Evolutionary conservation across 208 protist genomes (phyloP), one percentile per base, ranked within the genome.

Genomic region (Leishmania braziliensis): DNA sequence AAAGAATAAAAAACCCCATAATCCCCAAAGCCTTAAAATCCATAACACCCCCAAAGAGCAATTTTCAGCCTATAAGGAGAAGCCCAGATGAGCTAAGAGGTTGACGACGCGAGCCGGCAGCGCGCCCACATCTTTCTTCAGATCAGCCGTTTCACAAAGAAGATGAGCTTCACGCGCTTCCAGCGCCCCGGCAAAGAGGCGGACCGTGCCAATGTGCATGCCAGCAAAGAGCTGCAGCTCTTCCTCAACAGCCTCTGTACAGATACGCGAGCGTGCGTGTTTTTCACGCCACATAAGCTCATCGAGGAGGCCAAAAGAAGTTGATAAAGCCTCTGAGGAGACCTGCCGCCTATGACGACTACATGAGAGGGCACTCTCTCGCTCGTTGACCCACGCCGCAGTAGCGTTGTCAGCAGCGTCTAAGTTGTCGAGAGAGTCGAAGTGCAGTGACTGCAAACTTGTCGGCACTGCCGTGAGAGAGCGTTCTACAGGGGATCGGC

Each of bases 401-500:
- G 29, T 29, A 23, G 53, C 26, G 20, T 48, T 66, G 5, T 81
- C 76, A 8, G 46, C 81, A 29, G 48, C 63, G 53, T 86, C 82
- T 0, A 71, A 39, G 5, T 3, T 43, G 48, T 75, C 72, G 8
- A 65, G 29, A n/a, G 78, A 86, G 18, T 86, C 82, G 78, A 79
- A 58, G 63, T 3, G 77, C 5, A 86, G 65, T 9, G 78, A 82
- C 43, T 46, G 43, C 43, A 6, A 8, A 6, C 43, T 46, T 2
- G 43, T 46, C 3, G 43, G 43, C 1, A 46, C 43, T 2, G 82
- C 77, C 14, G 82, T 86, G 66, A 80, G 82, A 43, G 77, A 82
- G 0, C 58, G 78, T 46, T 86, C 82, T 14, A 75, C 68, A 10
- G 82, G 82, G 4, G 82, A 86, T 39, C n/a, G n/a, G n/a, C n/a